phyloP scores from a whole-genome alignment of 345 rosid genomes.

The Boechera divaricarpa region DNA sequence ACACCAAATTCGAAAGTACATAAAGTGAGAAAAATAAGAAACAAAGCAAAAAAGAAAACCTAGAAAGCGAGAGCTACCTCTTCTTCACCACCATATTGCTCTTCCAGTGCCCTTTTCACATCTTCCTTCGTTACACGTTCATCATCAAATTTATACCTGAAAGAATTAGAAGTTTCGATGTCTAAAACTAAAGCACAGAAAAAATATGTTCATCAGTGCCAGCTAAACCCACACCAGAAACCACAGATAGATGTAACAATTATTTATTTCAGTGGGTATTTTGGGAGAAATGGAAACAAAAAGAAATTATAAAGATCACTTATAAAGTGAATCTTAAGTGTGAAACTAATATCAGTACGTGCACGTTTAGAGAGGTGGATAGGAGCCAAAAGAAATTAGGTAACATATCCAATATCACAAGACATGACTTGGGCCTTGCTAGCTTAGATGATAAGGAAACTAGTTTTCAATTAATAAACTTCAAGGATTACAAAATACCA shows the following conservation, averaged over 20 bases:
- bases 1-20: conserved; percentile 32
- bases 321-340: conserved; percentile 14
- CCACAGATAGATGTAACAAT: conserved; percentile 7
- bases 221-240: conserved; percentile 22
- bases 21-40: conserved; percentile 17
- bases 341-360: conserved; percentile 3
- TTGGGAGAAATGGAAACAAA: conserved; percentile 18
- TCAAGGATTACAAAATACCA: conserved; percentile 4
- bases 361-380: conserved; percentile 3
- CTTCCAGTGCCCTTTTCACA: conserved; percentile 86
- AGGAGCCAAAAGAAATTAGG: conserved; percentile 8
- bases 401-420: conserved; percentile 10
- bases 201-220: conserved; percentile 16
- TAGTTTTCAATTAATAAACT: conserved; percentile 20
- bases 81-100: conserved; percentile 99
- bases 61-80: conserved; percentile 62
- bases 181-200: conserved; percentile 11
- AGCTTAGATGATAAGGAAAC: conserved; percentile 32
- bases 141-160: conserved; percentile 97
- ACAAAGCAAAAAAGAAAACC: conserved; percentile 29
- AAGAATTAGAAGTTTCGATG: conserved; percentile 27
- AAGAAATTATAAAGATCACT: conserved; percentile 21
- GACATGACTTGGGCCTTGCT: conserved; percentile 23
- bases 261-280: background rate
- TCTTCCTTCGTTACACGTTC: conserved; percentile 99